These are phyloP conservation scores for Balakata baccata DNA, from an alignment of 345 rosid species.

Conservation along the genomic window DNA sequence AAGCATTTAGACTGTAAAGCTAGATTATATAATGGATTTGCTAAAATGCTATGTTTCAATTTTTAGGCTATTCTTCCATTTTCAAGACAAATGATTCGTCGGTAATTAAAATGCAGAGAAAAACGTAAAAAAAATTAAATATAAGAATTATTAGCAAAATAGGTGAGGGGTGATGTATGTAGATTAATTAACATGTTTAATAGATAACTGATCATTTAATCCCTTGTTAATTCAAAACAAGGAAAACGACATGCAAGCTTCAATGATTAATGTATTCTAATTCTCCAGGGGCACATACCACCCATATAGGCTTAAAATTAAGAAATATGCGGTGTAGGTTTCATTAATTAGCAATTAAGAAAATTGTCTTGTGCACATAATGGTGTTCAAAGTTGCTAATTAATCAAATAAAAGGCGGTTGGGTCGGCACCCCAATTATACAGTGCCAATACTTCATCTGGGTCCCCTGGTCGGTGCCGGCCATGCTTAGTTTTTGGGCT, in stretches of 20 bases:
- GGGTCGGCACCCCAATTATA: slow-evolving; percentile 46
- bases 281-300: background rate
- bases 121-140: too few species aligned
- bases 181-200: too few species aligned
- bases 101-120: too few species aligned
- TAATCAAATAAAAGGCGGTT: slow-evolving; percentile 34
- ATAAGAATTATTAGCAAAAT: too few species aligned
- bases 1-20: too few species aligned
- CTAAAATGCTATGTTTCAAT: too few species aligned
- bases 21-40: too few species aligned
- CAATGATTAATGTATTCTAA: background rate
- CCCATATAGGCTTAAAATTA: background rate
- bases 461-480: slow-evolving; percentile 56
- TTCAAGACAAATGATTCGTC: too few species aligned
- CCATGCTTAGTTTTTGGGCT: too few species aligned
- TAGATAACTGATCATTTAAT: too few species aligned
- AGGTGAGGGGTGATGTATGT: too few species aligned
- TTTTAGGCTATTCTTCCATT: too few species aligned
- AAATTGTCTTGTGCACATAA: slow-evolving; percentile 45
- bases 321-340: background rate
- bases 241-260: slow-evolving; percentile 24
- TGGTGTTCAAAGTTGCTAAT: slow-evolving; percentile 18
- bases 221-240: background rate
- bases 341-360: slow-evolving; percentile 30
- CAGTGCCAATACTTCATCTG: slow-evolving; percentile 8